phyloP scores from a whole-genome alignment of 2,329 filamentous ascomycete genomes.

The Emmonsia crescens region DNA sequence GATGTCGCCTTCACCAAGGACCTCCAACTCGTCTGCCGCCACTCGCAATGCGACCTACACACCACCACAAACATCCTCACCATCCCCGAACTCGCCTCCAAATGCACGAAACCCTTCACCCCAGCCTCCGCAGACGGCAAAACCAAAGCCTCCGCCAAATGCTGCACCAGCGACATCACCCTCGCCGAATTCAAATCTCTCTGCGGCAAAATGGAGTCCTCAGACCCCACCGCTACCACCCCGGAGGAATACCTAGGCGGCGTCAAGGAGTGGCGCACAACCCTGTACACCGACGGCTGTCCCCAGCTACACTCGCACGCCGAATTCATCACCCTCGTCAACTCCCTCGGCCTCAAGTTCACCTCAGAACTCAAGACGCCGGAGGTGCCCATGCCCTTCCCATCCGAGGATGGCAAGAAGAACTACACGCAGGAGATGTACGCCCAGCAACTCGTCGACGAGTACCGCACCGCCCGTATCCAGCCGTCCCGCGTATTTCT shows the following conservation, averaged over 20 bases:
- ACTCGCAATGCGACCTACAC: constrained; percentile 57
- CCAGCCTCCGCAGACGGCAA: constrained; percentile 40
- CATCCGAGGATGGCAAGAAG: constrained; percentile 21
- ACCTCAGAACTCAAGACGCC: constrained; percentile 59
- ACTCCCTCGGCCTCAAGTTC: constrained; percentile 50
- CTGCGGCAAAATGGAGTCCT: constrained; percentile 61
- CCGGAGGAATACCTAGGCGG: constrained; percentile 47
- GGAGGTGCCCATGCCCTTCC: constrained; percentile 59
- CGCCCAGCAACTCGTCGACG: constrained; percentile 54
- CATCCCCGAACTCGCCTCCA: constrained; percentile 50
- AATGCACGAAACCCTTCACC: constrained; percentile 53
- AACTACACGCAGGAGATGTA: constrained; percentile 56
- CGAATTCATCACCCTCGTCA: constrained; percentile 51
- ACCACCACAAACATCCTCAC: constrained; percentile 58
- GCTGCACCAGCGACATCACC: constrained; percentile 63
- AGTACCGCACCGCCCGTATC: constrained; percentile 46
- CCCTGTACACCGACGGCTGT: constrained; percentile 48
- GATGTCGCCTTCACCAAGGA: constrained; percentile 58
- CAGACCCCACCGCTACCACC: constrained; percentile 48
- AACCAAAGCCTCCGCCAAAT: constrained; percentile 47
- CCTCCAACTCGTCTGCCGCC: constrained; percentile 55
- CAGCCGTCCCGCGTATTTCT: constrained; percentile 46
- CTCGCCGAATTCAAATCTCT: constrained; percentile 55
- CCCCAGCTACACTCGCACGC: constrained; percentile 50
- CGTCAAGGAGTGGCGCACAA: constrained; percentile 52